Base-by-base conservation (phyloP, 2,329 filamentous ascomycete genomes). In the Pseudocercospora musae region DNA sequence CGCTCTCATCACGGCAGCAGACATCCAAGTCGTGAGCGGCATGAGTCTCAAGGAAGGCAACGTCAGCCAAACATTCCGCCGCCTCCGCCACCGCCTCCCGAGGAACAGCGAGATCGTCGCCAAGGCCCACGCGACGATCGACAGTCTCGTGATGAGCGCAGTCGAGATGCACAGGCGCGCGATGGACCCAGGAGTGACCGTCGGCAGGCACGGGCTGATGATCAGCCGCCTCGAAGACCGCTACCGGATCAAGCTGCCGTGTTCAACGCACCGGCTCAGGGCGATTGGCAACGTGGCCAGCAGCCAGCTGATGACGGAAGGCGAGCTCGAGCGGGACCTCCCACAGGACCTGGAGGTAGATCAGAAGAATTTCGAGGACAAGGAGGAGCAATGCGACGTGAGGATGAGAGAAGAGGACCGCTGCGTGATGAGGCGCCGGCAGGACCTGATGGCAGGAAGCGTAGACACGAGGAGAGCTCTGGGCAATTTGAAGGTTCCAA, bases 11-110 rank as follows among this genome's bases (percentile, higher is more conserved):
- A 65, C 8, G 58, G 66, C 49, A 71, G 72, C 49, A 70, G 72
- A 29, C 62, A 73, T 33, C 59, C 69, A 2, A 72, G 71, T 57
- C 66, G 67, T 13, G 71, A 74, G 62, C 64, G 71, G 58, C 40
- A 59, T 4, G 68, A 72, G 13, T 62, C 68, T 50, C 18, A 61
- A 20, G 13, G 59, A 29, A 20, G 62, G 25, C 58, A 59, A 21
- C 37, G 61, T 21, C 58, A 49, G 42, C 53, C 57, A 9, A 44
- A 66, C 53, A 63, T 59, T 25, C 62, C 66, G 18, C 59, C 60
- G 7, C 68, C 67, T 7, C 60, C 67, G 20, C 66, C 63, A n/a
- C 66, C 68, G 29, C 60, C 65, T 40, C 61, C 61, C 20, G 68
- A 69, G n/a, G 69, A 70, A 29, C 59, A 60, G n/a, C 63, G 70